Conservation (phyloP, 768 basidiomycete species). For the Termitomyces sp. region DNA sequence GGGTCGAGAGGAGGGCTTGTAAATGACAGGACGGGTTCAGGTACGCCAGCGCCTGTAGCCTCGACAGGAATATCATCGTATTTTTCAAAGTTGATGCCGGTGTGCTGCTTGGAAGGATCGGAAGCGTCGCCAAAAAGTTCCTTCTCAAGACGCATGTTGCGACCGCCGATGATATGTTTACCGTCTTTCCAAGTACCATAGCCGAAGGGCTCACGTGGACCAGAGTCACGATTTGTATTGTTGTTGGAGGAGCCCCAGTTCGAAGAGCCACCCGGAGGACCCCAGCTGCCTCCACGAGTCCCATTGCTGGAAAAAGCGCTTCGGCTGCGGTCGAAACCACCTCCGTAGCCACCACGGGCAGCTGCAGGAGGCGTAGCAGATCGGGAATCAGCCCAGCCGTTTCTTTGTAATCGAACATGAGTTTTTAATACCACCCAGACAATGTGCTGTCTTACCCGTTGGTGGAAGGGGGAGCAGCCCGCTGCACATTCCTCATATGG, state of each 20-base stretch:
- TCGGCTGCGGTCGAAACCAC: conserved; percentile 36
- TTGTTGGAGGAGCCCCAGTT: conserved; percentile 27
- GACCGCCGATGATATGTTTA: conserved; percentile 75
- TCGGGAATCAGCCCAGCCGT: conserved; percentile 74
- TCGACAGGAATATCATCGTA: conserved; percentile 99
- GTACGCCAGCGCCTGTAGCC: conserved; percentile 95
- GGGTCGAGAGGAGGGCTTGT: conserved; percentile 86
- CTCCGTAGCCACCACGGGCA: conserved; percentile 42
- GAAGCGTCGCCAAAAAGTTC: conserved; percentile 89
- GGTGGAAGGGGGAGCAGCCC: conserved; percentile 65
- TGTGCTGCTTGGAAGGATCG: conserved; percentile 86
- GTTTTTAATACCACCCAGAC: conserved; percentile 6
- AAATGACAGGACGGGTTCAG: conserved; percentile 87
- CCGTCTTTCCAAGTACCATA: conserved; percentile 87
- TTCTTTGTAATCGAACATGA: conserved; percentile 26
- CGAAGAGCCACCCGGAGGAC: conserved; percentile 24
- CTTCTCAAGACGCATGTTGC: conserved; percentile 88
- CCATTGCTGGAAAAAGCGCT: conserved; percentile 29
- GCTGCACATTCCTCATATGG: conserved; percentile 81
- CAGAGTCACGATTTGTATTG: conserved; percentile 23
- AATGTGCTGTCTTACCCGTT: conserved; percentile 44
- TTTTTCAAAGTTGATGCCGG: conserved; percentile 99
- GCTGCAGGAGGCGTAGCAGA: conserved; percentile 53
- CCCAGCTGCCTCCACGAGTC: conserved; percentile 41
- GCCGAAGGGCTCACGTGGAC: conserved; percentile 51